Conservation (phyloP, 1,284 basidiomycete genomes). For the Leccinum glutinopallens region DNA sequence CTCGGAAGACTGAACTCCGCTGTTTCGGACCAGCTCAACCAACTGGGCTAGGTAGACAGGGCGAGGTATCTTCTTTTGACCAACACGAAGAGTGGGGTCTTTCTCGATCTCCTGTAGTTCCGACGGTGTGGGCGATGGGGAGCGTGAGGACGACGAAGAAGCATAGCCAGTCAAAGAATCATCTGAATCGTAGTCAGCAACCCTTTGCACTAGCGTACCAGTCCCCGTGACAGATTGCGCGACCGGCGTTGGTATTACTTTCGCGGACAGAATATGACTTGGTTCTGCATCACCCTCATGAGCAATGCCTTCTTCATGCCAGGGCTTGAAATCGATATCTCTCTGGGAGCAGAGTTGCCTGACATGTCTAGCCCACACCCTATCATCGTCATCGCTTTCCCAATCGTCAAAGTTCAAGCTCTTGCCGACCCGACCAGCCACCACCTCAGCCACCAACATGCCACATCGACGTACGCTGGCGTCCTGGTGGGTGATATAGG, state of each 20-base stretch:
- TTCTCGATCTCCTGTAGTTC: slow-evolving; percentile 83
- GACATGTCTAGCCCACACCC: slow-evolving; percentile 63
- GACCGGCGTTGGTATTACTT: slow-evolving; percentile 2
- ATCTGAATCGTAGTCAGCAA: slow-evolving; percentile 67
- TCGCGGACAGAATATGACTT: background rate
- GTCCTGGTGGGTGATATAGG: slow-evolving; percentile 82
- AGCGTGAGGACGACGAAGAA: slow-evolving; percentile 68
- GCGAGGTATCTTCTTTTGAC: slow-evolving; percentile 63
- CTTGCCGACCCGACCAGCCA: slow-evolving; percentile 62
- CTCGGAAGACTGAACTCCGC: slow-evolving; percentile 48
- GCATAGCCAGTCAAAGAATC: slow-evolving; percentile 84
- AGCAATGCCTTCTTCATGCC: slow-evolving; percentile 9
- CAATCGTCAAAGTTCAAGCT: slow-evolving; percentile 81
- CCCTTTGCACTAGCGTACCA: slow-evolving; percentile 13
- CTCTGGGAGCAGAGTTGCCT: slow-evolving; percentile 51
- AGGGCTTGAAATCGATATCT: slow-evolving; percentile 51
- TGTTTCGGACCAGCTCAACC: slow-evolving; percentile 64
- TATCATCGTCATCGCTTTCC: slow-evolving; percentile 78
- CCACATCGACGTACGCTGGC: slow-evolving; percentile 82
- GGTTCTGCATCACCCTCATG: slow-evolving; percentile 5
- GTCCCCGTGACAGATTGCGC: background rate
- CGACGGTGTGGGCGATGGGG: slow-evolving; percentile 76
- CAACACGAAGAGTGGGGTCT: slow-evolving; percentile 76
- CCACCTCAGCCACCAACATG: slow-evolving; percentile 89
- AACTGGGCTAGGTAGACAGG: slow-evolving; percentile 88